Evolutionary conservation across 1,284 basidiomycete species (phyloP).

Genomic region (Apiotrichum laibachii): DNA sequence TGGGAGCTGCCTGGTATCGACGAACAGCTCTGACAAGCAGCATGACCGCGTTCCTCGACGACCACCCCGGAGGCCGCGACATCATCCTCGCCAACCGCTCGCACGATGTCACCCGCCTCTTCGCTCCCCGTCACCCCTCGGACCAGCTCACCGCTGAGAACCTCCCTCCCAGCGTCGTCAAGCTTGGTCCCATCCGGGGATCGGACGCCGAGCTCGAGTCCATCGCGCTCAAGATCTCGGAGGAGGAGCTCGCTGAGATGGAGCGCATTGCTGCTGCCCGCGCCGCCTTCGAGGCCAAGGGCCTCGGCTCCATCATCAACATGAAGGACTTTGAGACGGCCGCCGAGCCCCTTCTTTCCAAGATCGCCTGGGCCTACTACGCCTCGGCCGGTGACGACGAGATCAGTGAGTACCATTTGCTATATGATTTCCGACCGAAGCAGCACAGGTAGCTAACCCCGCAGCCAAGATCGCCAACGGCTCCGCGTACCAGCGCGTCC

Average conservation of each 20-base stretch:
- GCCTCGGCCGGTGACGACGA: constrained; percentile 77
- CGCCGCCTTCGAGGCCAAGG: constrained; percentile 40
- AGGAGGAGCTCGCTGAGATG: constrained; percentile 41
- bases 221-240: constrained; percentile 35
- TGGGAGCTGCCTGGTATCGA: too few relatives aligned
- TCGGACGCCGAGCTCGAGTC: constrained; percentile 37
- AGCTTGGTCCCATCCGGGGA: constrained; percentile 27
- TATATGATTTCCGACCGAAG: neutral
- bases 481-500: constrained; percentile 71
- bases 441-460: neutral
- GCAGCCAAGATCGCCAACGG: constrained; percentile 60
- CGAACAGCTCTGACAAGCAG: constrained; percentile 21
- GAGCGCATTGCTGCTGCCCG: constrained; percentile 31
- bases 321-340: constrained; percentile 53
- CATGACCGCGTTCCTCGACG: constrained; percentile 44
- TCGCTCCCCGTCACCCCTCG: constrained; percentile 44
- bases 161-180: constrained; percentile 36
- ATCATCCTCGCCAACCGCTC: constrained; percentile 40
- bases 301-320: constrained; percentile 42
- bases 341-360: constrained; percentile 63
- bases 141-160: constrained; percentile 44
- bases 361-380: constrained; percentile 77
- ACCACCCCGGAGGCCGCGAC: constrained; percentile 48
- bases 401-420: constrained; percentile 61
- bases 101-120: constrained; percentile 45